Base-by-base conservation (phyloP, 306 rosid species). In the Pyrus bretschneideri region DNA sequence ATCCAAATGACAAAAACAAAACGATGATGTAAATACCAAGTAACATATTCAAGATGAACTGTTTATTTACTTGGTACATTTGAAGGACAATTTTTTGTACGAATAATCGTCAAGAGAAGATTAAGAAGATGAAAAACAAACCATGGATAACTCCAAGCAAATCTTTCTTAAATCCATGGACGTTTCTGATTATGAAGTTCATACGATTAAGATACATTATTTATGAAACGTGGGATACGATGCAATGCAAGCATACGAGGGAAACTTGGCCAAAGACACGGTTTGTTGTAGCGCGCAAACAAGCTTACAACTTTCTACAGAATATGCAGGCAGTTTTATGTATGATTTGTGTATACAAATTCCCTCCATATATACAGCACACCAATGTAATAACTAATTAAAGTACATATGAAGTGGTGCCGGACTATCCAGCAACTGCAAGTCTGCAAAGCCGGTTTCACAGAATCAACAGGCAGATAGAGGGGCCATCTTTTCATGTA, bases 401-500 rank as follows among this genome's bases (percentile, higher is more conserved):
- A 9, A n/a, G 31, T 4, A 15, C 10, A 33, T 2, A 31, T 72
- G 40, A 59, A 23, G 18, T 25, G 38, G 22, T 57, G 54, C 25
- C 38, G 54, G 54, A 57, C 9, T 19, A 52, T 70, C 44, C 64
- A 9, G 31, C 42, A 38, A 7, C 42, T 38, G 42, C 42, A 38
- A 38, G 9, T 38, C 42, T 38, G 42, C 7, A 70, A 78, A 22
- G 51, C 55, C 51, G 19, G 25, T 27, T 62, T 14, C 71, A 18
- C 46, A 29, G 12, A n/a, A 40, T 61, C 52, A 85, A 76, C 81
- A 73, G 19, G 86, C 83, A 22, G 76, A 52, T 61, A 83, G 58
- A 52, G 79, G 72, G 5, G 30, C 76, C 65, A 64, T 78, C 46
- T 84, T 88, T 58, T 73, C 78, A 44, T 84, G 85, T 70, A 88